Evolutionary conservation across 805 yeast species (phyloP), one percentile per base, ranked within the genome.

Genomic region (Lachancea fermentati): DNA sequence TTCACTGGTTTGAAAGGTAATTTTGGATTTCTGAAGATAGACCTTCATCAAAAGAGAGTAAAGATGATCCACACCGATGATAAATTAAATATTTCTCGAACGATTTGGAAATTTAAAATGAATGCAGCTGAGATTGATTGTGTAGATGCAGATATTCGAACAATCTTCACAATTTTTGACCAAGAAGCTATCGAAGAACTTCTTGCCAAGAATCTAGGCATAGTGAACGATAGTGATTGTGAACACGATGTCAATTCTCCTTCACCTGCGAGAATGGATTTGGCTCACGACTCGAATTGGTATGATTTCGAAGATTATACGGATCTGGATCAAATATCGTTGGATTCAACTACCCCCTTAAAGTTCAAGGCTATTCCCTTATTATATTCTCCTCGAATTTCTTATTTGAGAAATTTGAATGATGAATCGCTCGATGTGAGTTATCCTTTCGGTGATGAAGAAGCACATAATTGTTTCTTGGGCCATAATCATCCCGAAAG

Each of bases 281-380:
- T 37, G 12, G 15, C 37, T 22, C 26, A 34, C n/a, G 35, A 43
- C 26, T 48, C 59, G 4, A 53, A 63, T 2, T 88, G 96, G 96
- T 67, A 76, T 35, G 94, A 87, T 52, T 62, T 68, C 16, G 82
- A 83, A 42, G 96, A 88, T 56, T 88, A 75, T 50, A 65, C 75
- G 8, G 96, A 88, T 50, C 54, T 87, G 32, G 85, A 82, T 44
- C 64, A 70, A 36, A 56, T 68, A 8, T 70, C 74, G 4, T 49
- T 67, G 1, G 57, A 65, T 4, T 65, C 54, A 44, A 66, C 48
- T 37, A 50, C 66, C 28, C 79, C 79, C 1, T 26, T 52, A 1
- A 60, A 60, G 19, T 61, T 76, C 11, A 63, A 63, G 33, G 63
- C 74, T 1, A 46, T 67, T 5, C 80, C 81, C 0, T 66, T 77